Evolutionary conservation across 2,329 filamentous ascomycete genomes (phyloP), one percentile per base, ranked within the genome.

Genomic region (Hypoxylon sp.): DNA sequence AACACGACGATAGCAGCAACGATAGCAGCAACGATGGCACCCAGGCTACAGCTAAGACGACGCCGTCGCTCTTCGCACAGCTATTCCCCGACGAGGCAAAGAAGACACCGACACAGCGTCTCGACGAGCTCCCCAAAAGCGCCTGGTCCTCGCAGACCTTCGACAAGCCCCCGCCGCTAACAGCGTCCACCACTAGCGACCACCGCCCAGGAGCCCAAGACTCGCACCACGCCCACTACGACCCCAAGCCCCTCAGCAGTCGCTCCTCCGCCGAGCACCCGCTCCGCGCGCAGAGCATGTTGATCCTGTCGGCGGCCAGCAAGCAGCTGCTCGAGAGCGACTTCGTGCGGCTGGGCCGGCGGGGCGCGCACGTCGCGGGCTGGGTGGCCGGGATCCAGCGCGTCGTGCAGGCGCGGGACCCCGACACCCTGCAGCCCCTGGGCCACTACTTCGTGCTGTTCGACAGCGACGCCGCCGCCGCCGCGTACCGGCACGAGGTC

Each of bases 391-490:
- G 87, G 26, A 87, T 92, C 59, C 52, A 68, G 56, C 59, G 69
- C 81, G 84, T 90, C 39, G 83, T 91, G 22, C 90, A 90, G 64
- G 85, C 83, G 47, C 88, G 89, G 64, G 82, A 91, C 72, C 82
- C 85, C 3, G 74, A 81, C 58, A 91, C 89, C 8, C 82, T 92
- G 51, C 85, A 87, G 59, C 85, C 87, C 3, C 76, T 85, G 1
- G 88, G 87, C 61, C 83, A 83, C 70, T 94, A 93, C 78, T 89
- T 86, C 76, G 79, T 94, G 57, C 81, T 91, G 56, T 94, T 94
- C 80, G 80, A 84, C 64, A 84, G 80, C 20, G 72, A 79, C 17
- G 78, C 80, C n/a, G 85, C 87, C 11, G 90, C 91, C 0, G 74
- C 79, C 6, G 81, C 85, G 41, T 94, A 91, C 75, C 82, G 85